Percentiles rank a stretch among this genome's conserved stretches.
Conservation (phyloP, 345 rosid genomes). For the Salix arbutifolia region DNA sequence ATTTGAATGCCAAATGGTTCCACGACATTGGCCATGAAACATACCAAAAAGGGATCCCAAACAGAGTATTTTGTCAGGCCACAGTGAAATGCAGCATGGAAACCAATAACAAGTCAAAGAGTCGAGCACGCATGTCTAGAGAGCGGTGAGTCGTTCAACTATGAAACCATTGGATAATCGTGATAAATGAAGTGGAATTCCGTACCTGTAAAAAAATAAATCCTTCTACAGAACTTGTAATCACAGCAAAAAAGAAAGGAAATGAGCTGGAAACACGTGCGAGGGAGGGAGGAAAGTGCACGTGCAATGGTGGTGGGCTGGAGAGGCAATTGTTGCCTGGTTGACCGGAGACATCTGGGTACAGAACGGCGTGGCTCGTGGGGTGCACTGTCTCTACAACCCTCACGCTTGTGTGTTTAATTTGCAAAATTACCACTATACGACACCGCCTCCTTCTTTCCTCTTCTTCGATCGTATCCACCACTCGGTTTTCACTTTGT, state of each 20-base stretch:
- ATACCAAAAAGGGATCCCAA: too few relatives aligned
- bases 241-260: background rate
- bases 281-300: constrained; percentile 7
- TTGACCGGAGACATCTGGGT: constrained; percentile 65
- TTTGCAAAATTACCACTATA: constrained; percentile 8
- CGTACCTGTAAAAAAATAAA: background rate
- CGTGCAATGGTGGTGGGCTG: constrained; percentile 30
- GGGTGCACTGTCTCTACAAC: constrained; percentile 35
- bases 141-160: background rate
- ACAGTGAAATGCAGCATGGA: background rate
- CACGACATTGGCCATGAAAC: too few relatives aligned
- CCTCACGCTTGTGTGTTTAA: constrained; percentile 21
- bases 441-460: constrained; percentile 28
- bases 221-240: background rate
- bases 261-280: constrained; percentile 43
- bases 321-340: constrained; percentile 40
- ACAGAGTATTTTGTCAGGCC: background rate
- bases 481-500: background rate
- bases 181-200: background rate
- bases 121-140: background rate
- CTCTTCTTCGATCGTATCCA: constrained; percentile 7
- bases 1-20: too few relatives aligned
- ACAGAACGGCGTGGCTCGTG: constrained; percentile 29
- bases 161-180: background rate
- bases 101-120: background rate